Conservation (phyloP, 768 basidiomycete species). For the Psilocybe sp. region DNA sequence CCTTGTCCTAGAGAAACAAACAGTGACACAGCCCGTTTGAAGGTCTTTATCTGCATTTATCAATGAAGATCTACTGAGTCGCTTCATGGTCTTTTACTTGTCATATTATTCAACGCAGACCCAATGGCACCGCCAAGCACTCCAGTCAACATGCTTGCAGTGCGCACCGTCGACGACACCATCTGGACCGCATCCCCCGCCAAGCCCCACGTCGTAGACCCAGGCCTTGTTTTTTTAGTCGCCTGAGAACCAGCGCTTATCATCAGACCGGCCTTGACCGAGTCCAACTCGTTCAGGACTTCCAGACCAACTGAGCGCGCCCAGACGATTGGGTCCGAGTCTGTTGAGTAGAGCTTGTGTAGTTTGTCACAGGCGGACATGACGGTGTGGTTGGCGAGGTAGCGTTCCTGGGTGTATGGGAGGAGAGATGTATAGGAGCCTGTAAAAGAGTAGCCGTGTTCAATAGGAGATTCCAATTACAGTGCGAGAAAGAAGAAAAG, state of each 20-base stretch:
- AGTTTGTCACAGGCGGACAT: conserved; percentile 87
- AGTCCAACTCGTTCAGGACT: conserved; percentile 84
- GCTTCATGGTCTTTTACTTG: background rate
- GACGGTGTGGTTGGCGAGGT: conserved; percentile 81
- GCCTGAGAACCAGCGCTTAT: conserved; percentile 59
- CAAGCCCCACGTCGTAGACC: conserved; percentile 27
- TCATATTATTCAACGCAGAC: conserved; percentile 26
- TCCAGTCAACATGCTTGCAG: no score
- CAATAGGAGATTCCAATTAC: no score
- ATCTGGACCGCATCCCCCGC: conserved; percentile 41
- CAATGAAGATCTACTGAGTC: background rate
- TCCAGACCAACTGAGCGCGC: conserved; percentile 85
- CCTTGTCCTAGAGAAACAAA: no score
- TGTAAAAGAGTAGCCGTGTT: conserved; percentile 22
- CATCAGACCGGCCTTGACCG: conserved; percentile 84
- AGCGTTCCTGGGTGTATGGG: conserved; percentile 78
- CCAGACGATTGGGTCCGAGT: conserved; percentile 74
- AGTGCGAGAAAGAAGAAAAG: no score
- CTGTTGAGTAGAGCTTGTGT: conserved; percentile 79
- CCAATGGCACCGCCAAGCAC: conserved; percentile 23
- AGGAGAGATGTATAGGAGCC: conserved; percentile 74
- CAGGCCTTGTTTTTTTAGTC: conserved; percentile 5
- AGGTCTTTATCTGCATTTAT: background rate
- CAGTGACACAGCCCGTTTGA: no score
- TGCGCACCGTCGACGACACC: conserved; percentile 22